Conservation (phyloP, 129 eudicot species). For the Tagetes patula region DNA sequence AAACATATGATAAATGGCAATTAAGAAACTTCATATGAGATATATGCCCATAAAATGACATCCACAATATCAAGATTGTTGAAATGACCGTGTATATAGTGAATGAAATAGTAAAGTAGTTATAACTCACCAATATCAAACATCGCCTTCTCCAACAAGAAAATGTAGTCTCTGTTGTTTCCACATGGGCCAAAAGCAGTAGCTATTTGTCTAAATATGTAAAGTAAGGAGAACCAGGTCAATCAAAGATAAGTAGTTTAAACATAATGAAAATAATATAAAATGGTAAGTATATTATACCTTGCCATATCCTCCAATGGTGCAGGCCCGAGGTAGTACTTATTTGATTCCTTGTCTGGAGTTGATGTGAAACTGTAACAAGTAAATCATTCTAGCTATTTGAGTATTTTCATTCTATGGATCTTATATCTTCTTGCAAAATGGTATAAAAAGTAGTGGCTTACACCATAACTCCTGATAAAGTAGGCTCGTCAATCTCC, state of each 20-base stretch:
- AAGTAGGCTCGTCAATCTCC: slow-evolving; percentile 50
- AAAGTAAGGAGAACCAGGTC: neutral
- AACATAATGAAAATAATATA: neutral
- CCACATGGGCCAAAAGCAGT: slow-evolving; percentile 97
- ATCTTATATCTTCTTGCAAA: neutral
- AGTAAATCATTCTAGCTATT: neutral
- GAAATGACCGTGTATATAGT: neutral
- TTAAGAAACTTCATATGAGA: slow-evolving; percentile 6
- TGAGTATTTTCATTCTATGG: neutral
- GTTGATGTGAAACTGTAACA: slow-evolving; percentile 88
- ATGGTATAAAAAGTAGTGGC: slow-evolving; percentile 9
- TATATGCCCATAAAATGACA: slow-evolving; percentile 13
- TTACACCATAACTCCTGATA: slow-evolving; percentile 85
- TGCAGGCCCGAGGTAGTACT: slow-evolving; percentile 96
- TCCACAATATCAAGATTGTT: neutral
- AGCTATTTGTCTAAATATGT: slow-evolving; percentile 74
- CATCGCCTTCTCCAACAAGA: slow-evolving; percentile 85
- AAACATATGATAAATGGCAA: slow-evolving; percentile 1
- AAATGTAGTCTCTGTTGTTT: slow-evolving; percentile 83
- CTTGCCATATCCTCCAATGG: slow-evolving; percentile 95
- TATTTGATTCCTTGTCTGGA: slow-evolving; percentile 71
- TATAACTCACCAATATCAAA: slow-evolving; percentile 65
- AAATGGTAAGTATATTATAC: slow-evolving; percentile 30
- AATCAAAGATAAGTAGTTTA: neutral
- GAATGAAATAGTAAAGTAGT: neutral